Percentiles rank a stretch among this genome's conserved stretches.
Conservation (phyloP, 2,329 filamentous ascomycete genomes). For the Colletotrichum viniferum region DNA sequence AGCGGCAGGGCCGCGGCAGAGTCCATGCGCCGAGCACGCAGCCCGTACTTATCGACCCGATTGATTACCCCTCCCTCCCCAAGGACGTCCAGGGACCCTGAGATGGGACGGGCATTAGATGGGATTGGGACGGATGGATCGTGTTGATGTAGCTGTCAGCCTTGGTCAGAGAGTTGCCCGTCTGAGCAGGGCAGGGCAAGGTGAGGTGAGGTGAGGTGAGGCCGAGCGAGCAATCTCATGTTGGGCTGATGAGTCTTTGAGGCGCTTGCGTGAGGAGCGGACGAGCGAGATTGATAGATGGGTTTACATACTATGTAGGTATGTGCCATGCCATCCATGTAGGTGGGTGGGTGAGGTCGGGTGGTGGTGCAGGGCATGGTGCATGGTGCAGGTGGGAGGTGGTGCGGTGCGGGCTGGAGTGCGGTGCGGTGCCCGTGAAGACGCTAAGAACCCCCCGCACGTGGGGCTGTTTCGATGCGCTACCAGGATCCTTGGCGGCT, state of each 20-base stretch:
- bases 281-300: background rate
- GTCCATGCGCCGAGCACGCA: background rate
- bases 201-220: background rate
- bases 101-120: background rate
- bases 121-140: background rate
- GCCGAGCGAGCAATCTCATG: background rate
- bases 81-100: background rate
- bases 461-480: conserved; percentile 23
- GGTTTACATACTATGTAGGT: background rate
- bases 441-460: conserved; percentile 7
- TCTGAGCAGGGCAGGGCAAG: background rate
- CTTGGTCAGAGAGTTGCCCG: background rate
- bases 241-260: background rate
- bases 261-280: background rate
- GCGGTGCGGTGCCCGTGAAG: background rate
- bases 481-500: conserved; percentile 11
- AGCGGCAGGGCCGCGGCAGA: background rate
- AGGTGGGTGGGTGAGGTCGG: background rate
- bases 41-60: background rate
- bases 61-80: background rate
- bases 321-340: background rate
- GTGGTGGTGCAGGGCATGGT: background rate
- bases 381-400: background rate
- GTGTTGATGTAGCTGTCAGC: background rate
- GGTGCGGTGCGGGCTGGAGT: background rate